Evolutionary conservation across 2,329 filamentous ascomycete genomes (phyloP), one percentile per base, ranked within the genome.

Genomic region (Mycogone perniciosa): DNA sequence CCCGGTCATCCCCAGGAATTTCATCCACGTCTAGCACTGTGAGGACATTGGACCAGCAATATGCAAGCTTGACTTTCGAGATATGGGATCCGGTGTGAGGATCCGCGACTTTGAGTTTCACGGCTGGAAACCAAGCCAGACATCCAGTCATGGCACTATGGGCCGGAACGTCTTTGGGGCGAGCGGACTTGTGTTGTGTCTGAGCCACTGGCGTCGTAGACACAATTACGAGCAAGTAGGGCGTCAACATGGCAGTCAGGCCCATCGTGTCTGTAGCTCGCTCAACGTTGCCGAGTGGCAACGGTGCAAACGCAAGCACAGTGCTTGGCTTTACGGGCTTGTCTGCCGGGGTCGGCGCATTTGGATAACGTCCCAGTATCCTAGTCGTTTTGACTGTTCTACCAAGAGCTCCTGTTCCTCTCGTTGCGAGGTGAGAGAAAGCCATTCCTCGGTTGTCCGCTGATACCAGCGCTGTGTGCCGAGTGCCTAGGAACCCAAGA

Each of bases 1-100:
- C 86, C 55, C 82, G 84, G 57, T 89, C 84, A 10, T 82, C 79
- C 0, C 78, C 70, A 20, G 78, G 77, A 9, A 84, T 74, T 59
- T 93, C 86, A 46, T 92, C 84, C 8, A 97, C 82, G 56, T 99
- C 93, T 27, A 99, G 72, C 5, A 99, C 85, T 0, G 91, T 97
- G 57, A 99, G 72, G n/a, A 97, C 83, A 62, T 97, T 97, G 2
- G 93, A 97, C 93, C 93, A 99, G 68, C 91, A 96, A 71, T 99
- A 99, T 0, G 89, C 92, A 13, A 99, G 78, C 67, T 99, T 97
- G 35, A 86, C 87, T 62, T 84, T 86, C 13, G 88, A 91, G 7
- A 85, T 76, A 6, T 84, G 80, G 60, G 83, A 86, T 5, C 82
- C 83, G 0, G 80, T 82, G 43, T 80, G 76, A 2, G 80, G 73